Evolutionary conservation across 768 basidiomycete genomes (phyloP), one percentile per base, ranked within the genome.

Genomic region (Tubosaeta sp.): DNA sequence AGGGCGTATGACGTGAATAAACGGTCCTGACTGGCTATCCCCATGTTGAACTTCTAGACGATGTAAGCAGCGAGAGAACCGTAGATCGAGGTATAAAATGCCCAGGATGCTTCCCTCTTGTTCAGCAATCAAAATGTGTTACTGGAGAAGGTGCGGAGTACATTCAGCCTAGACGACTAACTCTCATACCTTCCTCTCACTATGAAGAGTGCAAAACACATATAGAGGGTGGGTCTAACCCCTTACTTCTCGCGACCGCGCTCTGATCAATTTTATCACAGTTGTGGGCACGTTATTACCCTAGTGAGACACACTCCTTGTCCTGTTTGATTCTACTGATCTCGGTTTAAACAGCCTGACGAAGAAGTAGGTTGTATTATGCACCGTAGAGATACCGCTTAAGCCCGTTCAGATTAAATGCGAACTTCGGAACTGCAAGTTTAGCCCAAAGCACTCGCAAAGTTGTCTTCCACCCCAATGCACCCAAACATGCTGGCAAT

Each of bases 401-500:
- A 29, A 65, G 31, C 19, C 31, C 38, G 16, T 43, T 46, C 54
- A 86, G 84, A 85, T 86, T 59, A 78, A 81, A 61, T 86, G 84
- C 55, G 76, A 80, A 59, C 69, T 80, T 50, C 69, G 70, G 37
- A 77, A 69, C 54, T 86, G 85, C 72, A 84, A 77, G 70, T 85
- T 86, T 60, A 86, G 84, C 59, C 75, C 76, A 7, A 69, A 60
- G 32, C 85, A 86, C 64, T 72, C 83, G 34, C 61, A 46, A 38
- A 62, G 69, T 34, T 86, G 85, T 64, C 50, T 59, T 43, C 75
- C 78, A 4, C 80, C 81, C 33, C 57, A 66, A 41, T 86, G 85
- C 62, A 74, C 68, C 55, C 65, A 75, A 55, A 76, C 74, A 51
- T 86, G 85, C 65, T 85, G 84, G 83, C 85, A 86, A 67, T 85